Conservation (phyloP, 495 filamentous ascomycete species). For the Penicillium waksmanii region DNA sequence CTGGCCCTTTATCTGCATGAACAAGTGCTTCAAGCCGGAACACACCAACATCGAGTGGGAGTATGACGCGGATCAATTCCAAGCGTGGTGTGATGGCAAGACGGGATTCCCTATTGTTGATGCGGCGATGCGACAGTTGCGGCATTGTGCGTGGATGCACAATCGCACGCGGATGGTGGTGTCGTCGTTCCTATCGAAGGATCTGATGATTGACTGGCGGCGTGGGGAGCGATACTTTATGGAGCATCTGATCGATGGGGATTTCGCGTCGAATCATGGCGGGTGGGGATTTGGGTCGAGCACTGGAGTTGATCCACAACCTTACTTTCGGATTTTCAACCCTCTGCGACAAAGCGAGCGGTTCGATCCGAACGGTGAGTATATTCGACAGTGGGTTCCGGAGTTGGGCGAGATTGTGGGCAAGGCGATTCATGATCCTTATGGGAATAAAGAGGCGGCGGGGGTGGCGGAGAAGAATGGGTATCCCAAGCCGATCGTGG, state of each 20-base stretch:
- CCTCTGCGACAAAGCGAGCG: slow-evolving; percentile 84
- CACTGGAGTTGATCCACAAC: slow-evolving; percentile 88
- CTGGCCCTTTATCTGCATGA: slow-evolving; percentile 94
- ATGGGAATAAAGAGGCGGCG: slow-evolving; percentile 61
- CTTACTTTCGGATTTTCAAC: slow-evolving; percentile 92
- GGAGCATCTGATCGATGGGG: slow-evolving; percentile 85
- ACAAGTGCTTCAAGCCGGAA: slow-evolving; percentile 89
- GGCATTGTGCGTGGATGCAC: slow-evolving; percentile 77
- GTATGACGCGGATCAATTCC: slow-evolving; percentile 68
- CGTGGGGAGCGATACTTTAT: slow-evolving; percentile 90
- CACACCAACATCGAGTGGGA: slow-evolving; percentile 85
- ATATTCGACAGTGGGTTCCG: slow-evolving; percentile 63
- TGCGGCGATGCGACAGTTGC: slow-evolving; percentile 87
- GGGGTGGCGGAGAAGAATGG: slow-evolving; percentile 61
- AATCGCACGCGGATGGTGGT: slow-evolving; percentile 90
- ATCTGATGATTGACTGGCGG: slow-evolving; percentile 88
- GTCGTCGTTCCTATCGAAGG: slow-evolving; percentile 85
- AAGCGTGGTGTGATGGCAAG: slow-evolving; percentile 73
- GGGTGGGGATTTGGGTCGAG: slow-evolving; percentile 86
- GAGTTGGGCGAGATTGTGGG: slow-evolving; percentile 63
- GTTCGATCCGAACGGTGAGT: slow-evolving; percentile 63
- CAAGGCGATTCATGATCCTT: slow-evolving; percentile 78
- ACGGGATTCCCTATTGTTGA: slow-evolving; percentile 91
- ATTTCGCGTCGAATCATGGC: slow-evolving; percentile 91
- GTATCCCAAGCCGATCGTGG: slow-evolving; percentile 76